These are phyloP conservation scores for Croton laevigatus DNA, from an alignment of 441 rosid genomes.

Conservation along the genomic window DNA sequence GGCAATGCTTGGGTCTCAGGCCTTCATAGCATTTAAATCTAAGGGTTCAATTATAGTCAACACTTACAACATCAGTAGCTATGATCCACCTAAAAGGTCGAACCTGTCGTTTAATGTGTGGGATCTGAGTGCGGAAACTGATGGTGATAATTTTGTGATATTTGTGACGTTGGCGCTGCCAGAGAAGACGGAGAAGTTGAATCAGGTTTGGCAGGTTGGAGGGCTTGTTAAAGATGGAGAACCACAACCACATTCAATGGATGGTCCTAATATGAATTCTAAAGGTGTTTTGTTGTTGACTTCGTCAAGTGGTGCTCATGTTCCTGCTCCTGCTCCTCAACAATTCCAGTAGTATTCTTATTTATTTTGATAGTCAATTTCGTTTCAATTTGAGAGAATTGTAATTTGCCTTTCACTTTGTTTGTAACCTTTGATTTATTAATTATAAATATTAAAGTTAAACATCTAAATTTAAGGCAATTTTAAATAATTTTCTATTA, in stretches of 20 bases:
- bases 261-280: slow-evolving; percentile 28
- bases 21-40: slow-evolving; percentile 50
- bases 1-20: slow-evolving; percentile 58
- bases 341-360: no score
- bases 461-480: no score
- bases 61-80: slow-evolving; percentile 44
- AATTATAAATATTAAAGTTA: no score
- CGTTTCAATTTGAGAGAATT: no score
- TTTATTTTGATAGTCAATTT: no score
- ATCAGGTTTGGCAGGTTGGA: slow-evolving; percentile 82
- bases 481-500: no score
- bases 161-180: slow-evolving; percentile 51
- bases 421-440: no score
- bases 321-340: no score
- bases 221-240: slow-evolving; percentile 25
- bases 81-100: slow-evolving; percentile 11
- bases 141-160: slow-evolving; percentile 29
- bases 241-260: slow-evolving; percentile 40
- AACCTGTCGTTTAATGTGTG: slow-evolving; percentile 44
- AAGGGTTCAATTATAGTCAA: slow-evolving; percentile 26
- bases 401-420: no score
- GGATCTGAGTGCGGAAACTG: slow-evolving; percentile 37
- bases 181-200: slow-evolving; percentile 32
- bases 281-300: slow-evolving; percentile 37
- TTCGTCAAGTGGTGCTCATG: slow-evolving; percentile 11